Evolutionary conservation across 495 filamentous ascomycete genomes (phyloP), one percentile per base, ranked within the genome.

Genomic region (Aspergillus wentii): DNA sequence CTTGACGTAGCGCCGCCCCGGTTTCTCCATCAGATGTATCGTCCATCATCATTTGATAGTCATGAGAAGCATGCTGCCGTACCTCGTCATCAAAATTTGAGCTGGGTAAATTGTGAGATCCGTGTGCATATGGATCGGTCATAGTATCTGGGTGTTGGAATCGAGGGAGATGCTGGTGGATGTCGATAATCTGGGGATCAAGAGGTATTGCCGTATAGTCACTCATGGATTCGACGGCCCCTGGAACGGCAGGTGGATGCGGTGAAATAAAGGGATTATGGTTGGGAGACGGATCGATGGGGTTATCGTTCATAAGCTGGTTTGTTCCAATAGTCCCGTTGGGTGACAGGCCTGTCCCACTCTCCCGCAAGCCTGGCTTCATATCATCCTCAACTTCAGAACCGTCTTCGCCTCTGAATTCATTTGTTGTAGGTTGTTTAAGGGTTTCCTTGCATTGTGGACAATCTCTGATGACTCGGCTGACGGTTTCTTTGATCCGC

Each of bases 401-500:
- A 2, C 33, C 33, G 19, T 62, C 60, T 4, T 61, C 62, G 11
- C 54, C 43, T 19, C 43, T 58, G n/a, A 40, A 35, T 5, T 49
- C 54, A 22, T 59, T 61, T 7, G 56, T 45, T 9, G 57, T 38
- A 1, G 78, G 70, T 4, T 61, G 53, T 53, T 88, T 89, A 42
- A 78, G 72, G 23, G 76, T 66, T 42, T 92, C 87, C 65, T 91
- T 94, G 71, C 91, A 98, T 52, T 95, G 80, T 2, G 79, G 61
- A 60, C 92, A 98, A 43, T 92, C 88, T 43, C 83, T 83, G 66
- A 98, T 95, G 54, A 95, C 90, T 46, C 86, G 78, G 55, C 84
- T 91, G 39, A 95, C 92, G 0, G 91, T 97, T 59, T 96, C 91
- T 58, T 97, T 98, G 66, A 98, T 97, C 21, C 92, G 76, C n/a